Conservation (phyloP, 306 rosid genomes). For the Urtica urens region DNA sequence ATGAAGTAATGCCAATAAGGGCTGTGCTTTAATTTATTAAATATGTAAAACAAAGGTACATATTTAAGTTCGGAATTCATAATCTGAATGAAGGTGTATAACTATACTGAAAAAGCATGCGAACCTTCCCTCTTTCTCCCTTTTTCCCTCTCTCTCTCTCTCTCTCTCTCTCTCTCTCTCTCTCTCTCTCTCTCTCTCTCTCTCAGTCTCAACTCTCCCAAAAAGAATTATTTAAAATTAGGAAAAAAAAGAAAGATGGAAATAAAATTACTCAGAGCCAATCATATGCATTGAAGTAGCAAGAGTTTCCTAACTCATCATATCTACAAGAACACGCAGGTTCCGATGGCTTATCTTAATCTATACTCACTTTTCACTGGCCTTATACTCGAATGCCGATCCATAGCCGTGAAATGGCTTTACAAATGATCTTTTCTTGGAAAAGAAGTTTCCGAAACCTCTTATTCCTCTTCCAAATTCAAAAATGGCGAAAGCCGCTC, state of each 20-base stretch:
- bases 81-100: background rate
- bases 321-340: conserved; percentile 14
- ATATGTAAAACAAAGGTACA: conserved; percentile 1
- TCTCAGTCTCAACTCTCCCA: too few relatives aligned
- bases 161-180: background rate
- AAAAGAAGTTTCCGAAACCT: conserved; percentile 6
- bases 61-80: background rate
- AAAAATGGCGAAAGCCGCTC: conserved; percentile 48
- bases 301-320: background rate
- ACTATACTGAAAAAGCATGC: background rate
- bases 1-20: background rate
- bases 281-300: background rate
- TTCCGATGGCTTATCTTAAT: conserved; percentile 1
- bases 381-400: background rate
- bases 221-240: conserved; percentile 1
- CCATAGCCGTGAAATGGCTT: conserved; percentile 13
- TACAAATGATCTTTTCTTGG: conserved; percentile 1
- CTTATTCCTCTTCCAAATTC: conserved; percentile 31
- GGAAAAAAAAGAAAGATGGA: background rate
- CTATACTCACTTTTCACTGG: conserved; percentile 5
- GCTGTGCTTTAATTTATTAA: conserved; percentile 1
- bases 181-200: background rate
- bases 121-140: background rate
- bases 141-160: background rate
- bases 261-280: background rate